phyloP scores from a whole-genome alignment of 805 yeast genomes.

The Saccharomycopsis amapae region DNA sequence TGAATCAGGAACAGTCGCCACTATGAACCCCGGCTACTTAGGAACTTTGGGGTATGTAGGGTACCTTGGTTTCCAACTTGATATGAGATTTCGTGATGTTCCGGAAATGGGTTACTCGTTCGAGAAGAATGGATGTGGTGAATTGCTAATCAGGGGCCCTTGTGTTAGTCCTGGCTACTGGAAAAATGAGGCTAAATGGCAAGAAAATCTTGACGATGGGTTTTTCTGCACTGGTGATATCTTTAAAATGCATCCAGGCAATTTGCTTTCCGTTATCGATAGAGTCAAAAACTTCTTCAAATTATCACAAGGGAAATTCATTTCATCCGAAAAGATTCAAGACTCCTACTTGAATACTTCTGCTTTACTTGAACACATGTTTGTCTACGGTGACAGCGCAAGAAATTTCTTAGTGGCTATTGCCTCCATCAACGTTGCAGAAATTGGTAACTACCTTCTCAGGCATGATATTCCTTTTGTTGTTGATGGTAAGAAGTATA shows the following conservation, averaged over 20 bases:
- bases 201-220: slow-evolving; percentile 34
- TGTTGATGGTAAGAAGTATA: not conserved
- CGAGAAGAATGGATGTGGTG: slow-evolving; percentile 46
- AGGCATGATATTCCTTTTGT: not conserved
- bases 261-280: slow-evolving; percentile 57
- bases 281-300: slow-evolving; percentile 77
- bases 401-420: slow-evolving; percentile 52
- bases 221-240: slow-evolving; percentile 69
- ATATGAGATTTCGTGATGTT: slow-evolving; percentile 35
- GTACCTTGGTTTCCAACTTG: not conserved
- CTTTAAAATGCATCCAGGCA: slow-evolving; percentile 43
- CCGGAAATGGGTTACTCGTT: slow-evolving; percentile 54
- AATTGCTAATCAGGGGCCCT: slow-evolving; percentile 56
- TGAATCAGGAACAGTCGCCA: slow-evolving; percentile 59
- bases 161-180: slow-evolving; percentile 53
- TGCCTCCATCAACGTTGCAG: slow-evolving; percentile 47
- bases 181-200: slow-evolving; percentile 31
- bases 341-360: slow-evolving; percentile 49
- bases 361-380: slow-evolving; percentile 46
- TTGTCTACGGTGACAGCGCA: slow-evolving; percentile 58
- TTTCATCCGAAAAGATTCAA: slow-evolving; percentile 72
- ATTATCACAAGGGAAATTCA: slow-evolving; percentile 57
- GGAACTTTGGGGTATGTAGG: slow-evolving; percentile 14
- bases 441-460: not conserved
- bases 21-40: slow-evolving; percentile 40